A percentile compares a stretch with the other conserved stretches of the same genome.
These are phyloP conservation scores for Hygrophorus russula DNA, from an alignment of 768 basidiomycete genomes.

Conservation along the genomic window DNA sequence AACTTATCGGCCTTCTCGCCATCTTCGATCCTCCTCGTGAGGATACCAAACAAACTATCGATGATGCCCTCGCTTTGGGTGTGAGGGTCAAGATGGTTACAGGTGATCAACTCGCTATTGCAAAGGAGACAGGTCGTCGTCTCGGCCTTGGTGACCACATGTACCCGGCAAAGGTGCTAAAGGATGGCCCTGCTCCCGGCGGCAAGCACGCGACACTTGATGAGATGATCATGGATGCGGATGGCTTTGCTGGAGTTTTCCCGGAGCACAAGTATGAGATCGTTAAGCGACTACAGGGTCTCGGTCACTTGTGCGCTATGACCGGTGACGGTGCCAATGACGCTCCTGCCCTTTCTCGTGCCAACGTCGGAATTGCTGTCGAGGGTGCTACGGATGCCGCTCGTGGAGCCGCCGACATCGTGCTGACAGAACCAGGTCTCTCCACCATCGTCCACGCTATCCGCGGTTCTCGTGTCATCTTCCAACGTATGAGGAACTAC, in stretches of 20 bases:
- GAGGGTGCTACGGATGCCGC: constrained; percentile 99
- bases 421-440: constrained; percentile 95
- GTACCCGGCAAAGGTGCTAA: constrained; percentile 98
- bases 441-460: constrained; percentile 99
- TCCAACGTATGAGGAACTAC: constrained; percentile 99
- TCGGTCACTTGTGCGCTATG: constrained; percentile 96
- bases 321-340: constrained; percentile 99
- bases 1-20: constrained; percentile 91
- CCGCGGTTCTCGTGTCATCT: constrained; percentile 95
- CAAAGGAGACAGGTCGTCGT: constrained; percentile 98
- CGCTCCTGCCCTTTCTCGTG: constrained; percentile 93
- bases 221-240: constrained; percentile 99
- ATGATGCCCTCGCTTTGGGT: constrained; percentile 91
- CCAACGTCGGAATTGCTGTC: constrained; percentile 99
- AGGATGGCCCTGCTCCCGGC: constrained; percentile 87
- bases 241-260: constrained; percentile 99
- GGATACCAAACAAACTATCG: constrained; percentile 98
- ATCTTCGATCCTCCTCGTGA: constrained; percentile 98
- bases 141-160: constrained; percentile 98
- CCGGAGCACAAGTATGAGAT: constrained; percentile 99
- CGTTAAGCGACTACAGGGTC: constrained; percentile 93
- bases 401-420: constrained; percentile 97
- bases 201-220: constrained; percentile 78
- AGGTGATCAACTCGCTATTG: constrained; percentile 99
- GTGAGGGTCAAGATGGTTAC: constrained; percentile 99